Base-by-base conservation (phyloP, 305 asterid genomes). In the Petunia hybrid region DNA sequence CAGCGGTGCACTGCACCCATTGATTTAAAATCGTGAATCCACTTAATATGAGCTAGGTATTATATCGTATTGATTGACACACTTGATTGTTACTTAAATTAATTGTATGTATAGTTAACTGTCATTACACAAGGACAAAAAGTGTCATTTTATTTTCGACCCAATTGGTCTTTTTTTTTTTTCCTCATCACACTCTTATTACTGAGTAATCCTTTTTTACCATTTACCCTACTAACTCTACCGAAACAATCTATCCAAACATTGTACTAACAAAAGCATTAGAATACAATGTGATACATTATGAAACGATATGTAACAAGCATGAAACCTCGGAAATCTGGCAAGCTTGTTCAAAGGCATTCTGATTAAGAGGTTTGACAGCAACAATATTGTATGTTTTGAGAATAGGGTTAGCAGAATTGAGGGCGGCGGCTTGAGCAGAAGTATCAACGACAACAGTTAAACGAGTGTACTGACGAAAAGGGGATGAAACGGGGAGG, bases 401-500 rank as follows among this genome's bases (percentile, higher is more conserved):
- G 38, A 93, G 86, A 2, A 95, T 65, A 7, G 92, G 94, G 79
- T 91, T 93, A 38, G 91, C 92, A 6, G 88, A 79, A 81, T 95
- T 93, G 80, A 95, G 88, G 22, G 92, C 89, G 53, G 89, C 80
- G 8, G 87, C 90, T 79, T 91, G 97, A 36, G 92, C 84, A 0
- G 90, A 82, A 60, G 16, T 80, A 78, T 92, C 92, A 40, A 91
- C 89, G 63, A 90, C 81, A 12, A 91, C 92, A 8, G 97, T 92
- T 67, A 93, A 85, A 56, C 97, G 93, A 8, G 93, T 88, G 87
- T 89, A 93, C 87, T 95, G 99, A 69, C 97, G 94, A 77, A 93
- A 92, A 41, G 94, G 91, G 59, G 92, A 60, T 0, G 93, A 85
- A 83, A 85, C 87, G 61, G 91, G 81, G 74, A 95, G 88, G 80